A percentile compares a stretch with the other conserved stretches of the same genome.
phyloP scores from a whole-genome alignment of 2,329 filamentous ascomycete species.

The Tolypocladium pustulatum region DNA sequence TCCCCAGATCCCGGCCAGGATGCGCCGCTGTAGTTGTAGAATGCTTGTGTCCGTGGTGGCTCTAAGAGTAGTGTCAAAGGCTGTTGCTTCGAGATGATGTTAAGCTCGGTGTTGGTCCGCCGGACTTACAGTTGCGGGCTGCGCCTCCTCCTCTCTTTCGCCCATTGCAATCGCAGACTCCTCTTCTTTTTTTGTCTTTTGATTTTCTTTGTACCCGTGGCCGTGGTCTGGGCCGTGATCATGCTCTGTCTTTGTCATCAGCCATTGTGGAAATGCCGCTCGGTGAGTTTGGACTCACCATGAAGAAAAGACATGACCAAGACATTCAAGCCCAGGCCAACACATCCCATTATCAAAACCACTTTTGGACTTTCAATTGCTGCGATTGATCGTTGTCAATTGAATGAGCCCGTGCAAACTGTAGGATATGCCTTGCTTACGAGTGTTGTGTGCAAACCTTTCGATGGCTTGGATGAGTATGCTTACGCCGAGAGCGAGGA shows the following conservation, averaged over 20 bases:
- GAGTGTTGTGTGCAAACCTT: constrained; percentile 48
- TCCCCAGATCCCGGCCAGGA: constrained; percentile 51
- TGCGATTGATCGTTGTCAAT: constrained; percentile 17
- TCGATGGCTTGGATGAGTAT: constrained; percentile 66
- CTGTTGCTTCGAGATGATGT: not conserved
- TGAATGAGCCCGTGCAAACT: constrained; percentile 1
- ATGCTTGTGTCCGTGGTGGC: constrained; percentile 42
- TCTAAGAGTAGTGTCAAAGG: not conserved
- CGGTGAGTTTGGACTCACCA: constrained; percentile 26
- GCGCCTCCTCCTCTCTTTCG: not conserved
- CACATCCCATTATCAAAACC: constrained; percentile 57
- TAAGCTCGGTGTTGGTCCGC: not conserved
- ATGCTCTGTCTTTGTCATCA: constrained; percentile 22
- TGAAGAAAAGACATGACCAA: constrained; percentile 57
- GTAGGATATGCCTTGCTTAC: constrained; percentile 22
- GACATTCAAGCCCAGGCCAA: constrained; percentile 58
- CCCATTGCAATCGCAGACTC: constrained; percentile 3
- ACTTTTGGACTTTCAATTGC: constrained; percentile 54
- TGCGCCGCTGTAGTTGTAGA: constrained; percentile 16
- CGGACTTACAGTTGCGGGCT: not conserved
- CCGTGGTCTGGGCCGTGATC: constrained; percentile 14
- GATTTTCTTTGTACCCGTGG: constrained; percentile 11
- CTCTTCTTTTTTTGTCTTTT: constrained; percentile 8
- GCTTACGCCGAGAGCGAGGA: constrained; percentile 60
- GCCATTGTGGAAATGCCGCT: not conserved